Conservation (phyloP, 768 basidiomycete species). For the Russula dissimulans region DNA sequence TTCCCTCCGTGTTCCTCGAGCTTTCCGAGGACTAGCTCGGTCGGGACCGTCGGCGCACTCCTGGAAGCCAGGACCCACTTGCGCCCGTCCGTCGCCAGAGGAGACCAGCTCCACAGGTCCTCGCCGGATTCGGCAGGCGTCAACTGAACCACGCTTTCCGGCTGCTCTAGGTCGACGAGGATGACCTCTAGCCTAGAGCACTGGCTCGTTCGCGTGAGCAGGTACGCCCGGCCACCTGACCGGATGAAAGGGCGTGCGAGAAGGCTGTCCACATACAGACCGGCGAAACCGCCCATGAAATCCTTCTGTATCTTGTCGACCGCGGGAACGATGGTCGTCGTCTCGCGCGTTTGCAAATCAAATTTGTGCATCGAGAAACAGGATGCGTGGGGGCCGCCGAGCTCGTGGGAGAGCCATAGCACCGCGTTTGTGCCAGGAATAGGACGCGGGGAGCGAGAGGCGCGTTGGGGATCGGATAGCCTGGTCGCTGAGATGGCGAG, state of each 20-base stretch:
- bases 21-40: conserved; percentile 20
- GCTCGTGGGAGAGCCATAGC: conserved; percentile 26
- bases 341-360: conserved; percentile 6
- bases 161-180: conserved; percentile 17
- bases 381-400: conserved; percentile 26
- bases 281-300: conserved; percentile 25
- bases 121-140: conserved; percentile 14
- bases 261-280: conserved; percentile 25
- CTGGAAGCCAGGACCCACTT: conserved; percentile 17
- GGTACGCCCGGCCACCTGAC: background rate
- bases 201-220: conserved; percentile 21
- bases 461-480: conserved; percentile 10
- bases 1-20: conserved; percentile 9
- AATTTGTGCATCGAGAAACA: conserved; percentile 23
- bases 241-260: conserved; percentile 24
- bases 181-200: conserved; percentile 22
- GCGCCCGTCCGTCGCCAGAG: conserved; percentile 18
- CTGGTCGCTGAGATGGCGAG: conserved; percentile 1
- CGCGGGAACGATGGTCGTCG: conserved; percentile 17
- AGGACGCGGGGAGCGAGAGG: conserved; percentile 20
- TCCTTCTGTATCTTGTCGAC: conserved; percentile 12
- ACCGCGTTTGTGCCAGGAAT: conserved; percentile 3
- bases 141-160: conserved; percentile 6
- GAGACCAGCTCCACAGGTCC: conserved; percentile 15
- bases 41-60: conserved; percentile 14